Evolutionary conservation across 1,284 basidiomycete genomes (phyloP).

Genomic region (Ustilago nuda): DNA sequence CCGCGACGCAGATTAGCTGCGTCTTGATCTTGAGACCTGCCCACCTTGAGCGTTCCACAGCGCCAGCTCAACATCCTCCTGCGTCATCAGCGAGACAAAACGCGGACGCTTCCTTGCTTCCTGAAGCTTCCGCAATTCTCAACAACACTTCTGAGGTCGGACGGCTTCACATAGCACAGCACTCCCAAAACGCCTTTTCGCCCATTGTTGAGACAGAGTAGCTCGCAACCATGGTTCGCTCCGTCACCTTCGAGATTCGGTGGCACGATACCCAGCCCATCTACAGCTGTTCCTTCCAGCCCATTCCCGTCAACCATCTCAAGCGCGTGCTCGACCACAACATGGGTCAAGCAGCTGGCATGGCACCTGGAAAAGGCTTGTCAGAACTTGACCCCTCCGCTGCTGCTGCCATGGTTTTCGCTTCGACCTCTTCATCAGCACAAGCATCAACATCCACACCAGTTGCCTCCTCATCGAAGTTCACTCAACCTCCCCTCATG

Average conservation of each 20-base stretch:
- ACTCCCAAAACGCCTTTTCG: background rate
- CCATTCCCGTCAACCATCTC: slow-evolving; percentile 59
- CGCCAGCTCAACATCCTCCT: background rate
- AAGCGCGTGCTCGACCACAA: slow-evolving; percentile 65
- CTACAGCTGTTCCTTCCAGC: slow-evolving; percentile 67
- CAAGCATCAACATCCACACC: slow-evolving; percentile 18
- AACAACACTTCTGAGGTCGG: background rate
- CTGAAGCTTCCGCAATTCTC: background rate
- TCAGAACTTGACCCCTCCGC: slow-evolving; percentile 29
- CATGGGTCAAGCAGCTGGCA: slow-evolving; percentile 63
- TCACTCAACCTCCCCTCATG: slow-evolving; percentile 49
- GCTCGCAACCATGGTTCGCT: slow-evolving; percentile 62
- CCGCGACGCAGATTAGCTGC: background rate
- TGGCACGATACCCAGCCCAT: slow-evolving; percentile 69
- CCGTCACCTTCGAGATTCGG: slow-evolving; percentile 68
- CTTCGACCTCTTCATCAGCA: slow-evolving; percentile 7
- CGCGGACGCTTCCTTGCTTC: background rate
- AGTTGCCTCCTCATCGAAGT: slow-evolving; percentile 41
- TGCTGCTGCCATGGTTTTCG: slow-evolving; percentile 18
- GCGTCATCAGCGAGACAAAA: background rate
- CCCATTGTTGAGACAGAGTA: background rate
- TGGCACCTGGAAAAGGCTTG: slow-evolving; percentile 59
- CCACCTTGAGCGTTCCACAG: background rate
- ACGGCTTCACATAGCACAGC: background rate
- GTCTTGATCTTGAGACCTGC: background rate